A percentile compares a stretch with the other conserved stretches of the same genome.
Conservation (phyloP, 1,284 basidiomycete species). For the Blastosporella zonata region DNA sequence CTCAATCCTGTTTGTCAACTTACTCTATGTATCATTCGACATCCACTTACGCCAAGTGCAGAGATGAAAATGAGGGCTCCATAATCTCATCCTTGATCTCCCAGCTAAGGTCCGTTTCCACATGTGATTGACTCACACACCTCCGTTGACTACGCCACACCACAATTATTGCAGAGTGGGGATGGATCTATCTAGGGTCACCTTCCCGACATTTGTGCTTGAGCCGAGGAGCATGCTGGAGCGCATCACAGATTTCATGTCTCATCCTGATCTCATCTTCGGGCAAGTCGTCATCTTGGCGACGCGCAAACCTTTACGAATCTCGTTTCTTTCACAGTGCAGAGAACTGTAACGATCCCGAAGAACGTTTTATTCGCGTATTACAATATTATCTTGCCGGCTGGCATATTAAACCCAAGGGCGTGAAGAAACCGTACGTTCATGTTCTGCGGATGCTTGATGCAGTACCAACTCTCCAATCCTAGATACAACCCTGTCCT, state of each 20-base stretch:
- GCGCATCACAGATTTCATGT: constrained; percentile 98
- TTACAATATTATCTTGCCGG: constrained; percentile 97
- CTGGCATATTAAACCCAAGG: constrained; percentile 99
- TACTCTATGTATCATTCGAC: constrained; percentile 23
- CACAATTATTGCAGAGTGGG: constrained; percentile 61
- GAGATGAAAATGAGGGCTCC: constrained; percentile 80
- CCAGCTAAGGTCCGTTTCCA: constrained; percentile 64
- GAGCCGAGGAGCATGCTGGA: constrained; percentile 94
- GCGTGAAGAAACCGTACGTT: constrained; percentile 96
- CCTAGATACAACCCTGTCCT: constrained; percentile 92
- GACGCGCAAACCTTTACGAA: constrained; percentile 3
- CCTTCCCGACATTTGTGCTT: constrained; percentile 91
- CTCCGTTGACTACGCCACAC: not conserved
- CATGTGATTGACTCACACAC: constrained; percentile 3
- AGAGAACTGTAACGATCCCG: constrained; percentile 72
- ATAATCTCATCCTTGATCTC: constrained; percentile 79
- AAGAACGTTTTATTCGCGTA: constrained; percentile 90
- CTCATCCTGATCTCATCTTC: constrained; percentile 97
- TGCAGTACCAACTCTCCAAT: constrained; percentile 3
- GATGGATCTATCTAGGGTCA: constrained; percentile 95
- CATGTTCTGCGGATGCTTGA: constrained; percentile 1
- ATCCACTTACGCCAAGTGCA: constrained; percentile 31
- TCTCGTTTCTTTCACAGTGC: constrained; percentile 48
- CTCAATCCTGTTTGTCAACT: constrained; percentile 69
- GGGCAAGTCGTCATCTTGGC: constrained; percentile 55